phyloP scores from a whole-genome alignment of 352 stramenopile species.

The Phytophthora kernoviae region DNA sequence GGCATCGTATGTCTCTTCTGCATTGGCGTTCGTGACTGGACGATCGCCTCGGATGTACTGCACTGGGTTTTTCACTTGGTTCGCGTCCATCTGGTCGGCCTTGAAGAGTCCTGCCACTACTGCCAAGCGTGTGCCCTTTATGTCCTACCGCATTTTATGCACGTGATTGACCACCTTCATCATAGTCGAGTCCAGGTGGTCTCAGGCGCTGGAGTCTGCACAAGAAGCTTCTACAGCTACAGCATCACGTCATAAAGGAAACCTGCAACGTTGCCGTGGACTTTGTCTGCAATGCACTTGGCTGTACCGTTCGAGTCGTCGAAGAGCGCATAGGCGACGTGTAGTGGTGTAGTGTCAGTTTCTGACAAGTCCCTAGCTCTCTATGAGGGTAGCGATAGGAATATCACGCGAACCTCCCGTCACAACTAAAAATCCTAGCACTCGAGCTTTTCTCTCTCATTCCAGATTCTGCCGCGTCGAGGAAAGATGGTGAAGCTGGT shows the following conservation, averaged over 20 bases:
- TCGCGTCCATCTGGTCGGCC: conserved; percentile 66
- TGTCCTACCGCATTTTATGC: conserved; percentile 79
- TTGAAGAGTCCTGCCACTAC: conserved; percentile 68
- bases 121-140: conserved; percentile 80
- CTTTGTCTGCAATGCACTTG: conserved; percentile 51
- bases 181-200: conserved; percentile 66
- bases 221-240: conserved; percentile 72
- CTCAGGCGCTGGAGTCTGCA: conserved; percentile 77
- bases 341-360: conserved; percentile 78
- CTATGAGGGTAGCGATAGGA: too few relatives aligned
- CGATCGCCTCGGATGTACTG: conserved; percentile 64
- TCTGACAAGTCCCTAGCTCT: neutral
- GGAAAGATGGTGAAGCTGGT: too few relatives aligned
- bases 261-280: conserved; percentile 52
- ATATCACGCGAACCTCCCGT: too few relatives aligned
- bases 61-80: conserved; percentile 67
- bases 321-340: conserved; percentile 74
- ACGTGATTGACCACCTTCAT: conserved; percentile 85
- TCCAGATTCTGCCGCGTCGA: too few relatives aligned
- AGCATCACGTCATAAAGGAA: conserved; percentile 52
- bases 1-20: conserved; percentile 93
- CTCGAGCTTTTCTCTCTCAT: too few relatives aligned
- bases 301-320: conserved; percentile 63
- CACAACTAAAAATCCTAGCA: too few relatives aligned
- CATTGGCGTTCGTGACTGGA: conserved; percentile 74